Conservation (phyloP, 139 green algal species). For the Chlorella sp. region DNA sequence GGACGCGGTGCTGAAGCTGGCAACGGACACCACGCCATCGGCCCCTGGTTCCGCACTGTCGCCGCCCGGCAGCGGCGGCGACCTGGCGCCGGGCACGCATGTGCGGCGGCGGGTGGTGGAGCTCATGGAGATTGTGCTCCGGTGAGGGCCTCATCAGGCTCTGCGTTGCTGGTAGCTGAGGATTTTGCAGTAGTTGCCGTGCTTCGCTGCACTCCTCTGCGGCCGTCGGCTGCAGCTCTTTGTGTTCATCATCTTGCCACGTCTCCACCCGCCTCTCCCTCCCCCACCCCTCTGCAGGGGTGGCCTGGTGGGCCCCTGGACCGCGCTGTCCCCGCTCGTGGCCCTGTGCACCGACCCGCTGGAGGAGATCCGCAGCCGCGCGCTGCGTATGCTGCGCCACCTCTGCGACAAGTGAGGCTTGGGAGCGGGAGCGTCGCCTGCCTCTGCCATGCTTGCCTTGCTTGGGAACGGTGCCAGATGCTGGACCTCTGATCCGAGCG, state of each 20-base stretch:
- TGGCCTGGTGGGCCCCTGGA: slow-evolving; percentile 82
- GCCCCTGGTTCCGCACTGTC: background rate
- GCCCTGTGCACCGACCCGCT: slow-evolving; percentile 69
- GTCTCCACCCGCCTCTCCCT: too few species aligned
- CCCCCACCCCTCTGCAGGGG: slow-evolving; percentile 17
- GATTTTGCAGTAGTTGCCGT: too few species aligned
- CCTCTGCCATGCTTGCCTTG: too few species aligned
- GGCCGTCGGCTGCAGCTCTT: too few species aligned
- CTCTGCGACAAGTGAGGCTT: slow-evolving; percentile 18
- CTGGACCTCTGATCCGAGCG: too few species aligned
- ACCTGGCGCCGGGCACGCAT: slow-evolving; percentile 20
- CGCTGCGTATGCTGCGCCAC: slow-evolving; percentile 46
- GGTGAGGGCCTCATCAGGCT: too few species aligned
- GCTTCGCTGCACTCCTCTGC: too few species aligned
- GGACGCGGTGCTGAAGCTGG: slow-evolving; percentile 65
- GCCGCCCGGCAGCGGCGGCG: slow-evolving; percentile 6
- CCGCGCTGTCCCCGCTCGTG: slow-evolving; percentile 65
- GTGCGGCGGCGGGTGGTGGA: slow-evolving; percentile 71
- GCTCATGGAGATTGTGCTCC: slow-evolving; percentile 78
- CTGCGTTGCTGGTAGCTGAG: too few species aligned
- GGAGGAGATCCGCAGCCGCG: slow-evolving; percentile 40
- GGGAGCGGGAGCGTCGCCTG: too few species aligned
- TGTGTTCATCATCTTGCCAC: too few species aligned
- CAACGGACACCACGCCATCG: slow-evolving; percentile 45
- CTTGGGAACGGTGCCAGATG: too few species aligned